Base-by-base conservation (phyloP, 192 early-diverging fungal species). In the Entomortierella lignicola region DNA sequence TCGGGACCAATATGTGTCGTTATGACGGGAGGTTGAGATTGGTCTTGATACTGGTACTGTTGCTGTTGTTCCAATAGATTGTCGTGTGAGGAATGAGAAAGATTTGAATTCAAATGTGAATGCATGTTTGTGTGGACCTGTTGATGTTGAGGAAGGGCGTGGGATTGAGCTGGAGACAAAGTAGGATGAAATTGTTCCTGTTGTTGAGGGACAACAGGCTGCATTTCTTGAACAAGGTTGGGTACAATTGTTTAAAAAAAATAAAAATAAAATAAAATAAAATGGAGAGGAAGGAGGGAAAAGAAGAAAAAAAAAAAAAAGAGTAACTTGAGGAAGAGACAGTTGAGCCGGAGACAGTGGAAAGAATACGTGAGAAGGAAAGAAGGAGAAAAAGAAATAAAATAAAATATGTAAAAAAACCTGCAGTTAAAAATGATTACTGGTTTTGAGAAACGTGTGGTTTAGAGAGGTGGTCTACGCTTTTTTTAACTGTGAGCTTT, bases 191-290 rank as follows among this genome's bases (percentile, higher is more conserved):
- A 56, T 51, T 50, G 70, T 12, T 63, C 60, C 11, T 72, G 54
- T 23, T 73, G 71, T 17, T 64, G 62, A 20, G 63, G 62, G 17
- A 69, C 25, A 29, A 47, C 37, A 26, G 43, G 67, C n/a, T 53
- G 56, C 67, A 68, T 68, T 58, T 21, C 39, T 47, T 11, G 20
- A 20, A 47, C 30, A 26, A 25, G 6, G 29, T 17, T 26, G 50
- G 21, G 13, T 1, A 26, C 26, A 29, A 11, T 52, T 12, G 31
- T 34, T 31, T 4, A 25, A 29, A 26, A 8, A 29, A 25, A 39
- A 18, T 41, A 20, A 23, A 26, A 41, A 15, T 23, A 29, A 21
- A 8, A 18, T n/a, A 58, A 57, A 20, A n/a, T 31, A 25, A 55
- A 26, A 55, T 13, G 39, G 13, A 39, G 17, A 41, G 21, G 18